These are phyloP conservation scores for Tolypocladium ophioglossoides DNA, from an alignment of 2,329 filamentous ascomycete species.

Conservation along the genomic window DNA sequence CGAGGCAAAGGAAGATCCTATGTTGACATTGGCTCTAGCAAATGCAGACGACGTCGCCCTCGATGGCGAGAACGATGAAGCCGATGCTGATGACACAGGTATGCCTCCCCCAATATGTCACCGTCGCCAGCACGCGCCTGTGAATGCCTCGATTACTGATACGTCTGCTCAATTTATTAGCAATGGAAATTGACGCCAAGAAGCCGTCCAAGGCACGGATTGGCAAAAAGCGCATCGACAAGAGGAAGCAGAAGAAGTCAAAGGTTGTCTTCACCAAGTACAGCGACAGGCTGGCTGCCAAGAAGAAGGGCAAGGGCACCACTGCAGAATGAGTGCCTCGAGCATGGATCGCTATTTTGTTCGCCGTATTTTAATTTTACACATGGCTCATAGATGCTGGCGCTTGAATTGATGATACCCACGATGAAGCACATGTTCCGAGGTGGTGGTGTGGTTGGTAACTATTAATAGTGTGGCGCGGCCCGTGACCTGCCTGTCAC, in stretches of 20 bases:
- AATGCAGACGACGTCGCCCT: slow-evolving; percentile 15
- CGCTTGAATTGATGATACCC: slow-evolving; percentile 9
- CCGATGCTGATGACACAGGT: slow-evolving; percentile 13
- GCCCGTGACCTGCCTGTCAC: no score
- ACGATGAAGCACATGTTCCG: slow-evolving; percentile 1
- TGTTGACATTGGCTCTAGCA: slow-evolving; percentile 1
- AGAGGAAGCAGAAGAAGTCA: slow-evolving; percentile 43
- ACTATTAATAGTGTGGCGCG: no score
- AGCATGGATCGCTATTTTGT: background rate
- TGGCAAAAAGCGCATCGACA: slow-evolving; percentile 44
- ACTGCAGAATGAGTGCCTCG: background rate
- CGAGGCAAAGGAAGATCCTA: background rate
- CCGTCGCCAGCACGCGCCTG: slow-evolving; percentile 3
- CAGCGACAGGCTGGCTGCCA: slow-evolving; percentile 36
- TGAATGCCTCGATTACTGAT: slow-evolving; percentile 1
- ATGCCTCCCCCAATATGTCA: slow-evolving; percentile 6
- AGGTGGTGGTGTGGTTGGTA: background rate
- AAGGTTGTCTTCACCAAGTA: slow-evolving; percentile 52
- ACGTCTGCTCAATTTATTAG: slow-evolving; percentile 10
- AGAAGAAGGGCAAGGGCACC: slow-evolving; percentile 19
- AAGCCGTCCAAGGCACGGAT: slow-evolving; percentile 27
- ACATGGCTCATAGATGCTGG: background rate
- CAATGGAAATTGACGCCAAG: slow-evolving; percentile 49
- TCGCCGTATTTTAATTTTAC: background rate
- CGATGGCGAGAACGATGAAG: slow-evolving; percentile 19